These are phyloP conservation scores for Chenopodium formosanum DNA, from an alignment of 148 eudicot genomes.

Conservation along the genomic window DNA sequence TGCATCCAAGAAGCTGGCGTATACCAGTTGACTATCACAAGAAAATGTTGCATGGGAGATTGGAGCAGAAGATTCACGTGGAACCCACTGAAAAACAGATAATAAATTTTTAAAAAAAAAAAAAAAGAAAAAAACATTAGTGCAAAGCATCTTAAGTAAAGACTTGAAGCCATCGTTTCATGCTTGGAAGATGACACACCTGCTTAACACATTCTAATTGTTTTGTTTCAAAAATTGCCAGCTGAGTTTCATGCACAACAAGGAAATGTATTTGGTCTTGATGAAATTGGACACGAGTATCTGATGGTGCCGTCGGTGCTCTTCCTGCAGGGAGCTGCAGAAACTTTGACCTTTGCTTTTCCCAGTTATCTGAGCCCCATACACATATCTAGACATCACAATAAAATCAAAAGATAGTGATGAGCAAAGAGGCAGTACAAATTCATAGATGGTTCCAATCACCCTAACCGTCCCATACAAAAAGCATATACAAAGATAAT, in stretches of 20 bases:
- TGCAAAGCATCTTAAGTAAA: not conserved
- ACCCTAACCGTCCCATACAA: not conserved
- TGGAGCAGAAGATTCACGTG: slow-evolving; percentile 67
- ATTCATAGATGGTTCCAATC: not conserved
- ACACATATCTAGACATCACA: slow-evolving; percentile 56
- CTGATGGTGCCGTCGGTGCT: slow-evolving; percentile 57
- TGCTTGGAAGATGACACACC: slow-evolving; percentile 34
- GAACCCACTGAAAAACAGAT: slow-evolving; percentile 58
- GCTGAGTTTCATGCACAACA: slow-evolving; percentile 87
- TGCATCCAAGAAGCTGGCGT: slow-evolving; percentile 85
- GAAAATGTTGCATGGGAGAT: slow-evolving; percentile 89
- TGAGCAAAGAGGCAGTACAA: not conserved
- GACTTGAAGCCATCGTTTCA: not conserved
- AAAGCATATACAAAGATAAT: not conserved
- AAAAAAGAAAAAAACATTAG: slow-evolving; percentile 26
- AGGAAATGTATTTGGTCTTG: slow-evolving; percentile 84
- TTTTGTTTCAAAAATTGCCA: slow-evolving; percentile 81
- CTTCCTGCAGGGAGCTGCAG: slow-evolving; percentile 75
- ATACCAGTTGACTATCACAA: slow-evolving; percentile 81
- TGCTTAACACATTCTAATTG: slow-evolving; percentile 76
- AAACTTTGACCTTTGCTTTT: slow-evolving; percentile 60
- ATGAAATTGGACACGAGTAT: slow-evolving; percentile 84
- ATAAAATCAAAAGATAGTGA: not conserved
- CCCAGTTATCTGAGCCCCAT: slow-evolving; percentile 87
- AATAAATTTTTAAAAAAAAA: not conserved